phyloP scores from a whole-genome alignment of 1,139 yeast genomes.

The Nakaseomyces uthaithaninus region DNA sequence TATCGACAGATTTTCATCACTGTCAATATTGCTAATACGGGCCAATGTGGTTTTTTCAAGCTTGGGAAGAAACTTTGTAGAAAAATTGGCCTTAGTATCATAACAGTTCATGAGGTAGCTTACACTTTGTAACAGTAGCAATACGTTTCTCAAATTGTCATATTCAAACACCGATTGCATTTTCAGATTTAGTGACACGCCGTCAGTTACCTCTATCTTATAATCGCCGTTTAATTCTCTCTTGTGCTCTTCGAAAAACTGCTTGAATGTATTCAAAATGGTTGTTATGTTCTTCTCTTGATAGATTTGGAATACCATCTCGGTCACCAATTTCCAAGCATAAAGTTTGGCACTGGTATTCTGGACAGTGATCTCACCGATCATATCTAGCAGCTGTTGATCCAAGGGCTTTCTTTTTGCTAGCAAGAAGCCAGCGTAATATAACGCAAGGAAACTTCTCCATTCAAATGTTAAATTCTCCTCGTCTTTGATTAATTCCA shows the following conservation, averaged over 20 bases:
- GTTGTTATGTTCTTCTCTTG: constrained; percentile 26
- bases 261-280: constrained; percentile 23
- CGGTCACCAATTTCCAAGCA: constrained; percentile 24
- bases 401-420: constrained; percentile 16
- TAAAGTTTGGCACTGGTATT: constrained; percentile 13
- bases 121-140: constrained; percentile 29
- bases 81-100: constrained; percentile 27
- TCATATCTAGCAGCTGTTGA: constrained; percentile 6
- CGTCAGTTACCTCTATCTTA: constrained; percentile 4
- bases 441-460: constrained; percentile 9
- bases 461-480: constrained; percentile 3
- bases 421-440: constrained; percentile 13
- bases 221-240: constrained; percentile 10
- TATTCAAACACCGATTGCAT: constrained; percentile 21
- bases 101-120: constrained; percentile 30
- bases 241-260: constrained; percentile 21
- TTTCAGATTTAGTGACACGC: constrained; percentile 12
- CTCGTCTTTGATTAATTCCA: constrained; percentile 1
- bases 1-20: constrained; percentile 8
- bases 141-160: constrained; percentile 23
- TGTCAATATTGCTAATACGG: background rate
- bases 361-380: constrained; percentile 10
- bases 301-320: constrained; percentile 19
- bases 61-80: constrained; percentile 28
- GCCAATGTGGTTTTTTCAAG: constrained; percentile 10